Conservation (phyloP, 2,329 filamentous ascomycete genomes). For the Acrodontium crateriforme region DNA sequence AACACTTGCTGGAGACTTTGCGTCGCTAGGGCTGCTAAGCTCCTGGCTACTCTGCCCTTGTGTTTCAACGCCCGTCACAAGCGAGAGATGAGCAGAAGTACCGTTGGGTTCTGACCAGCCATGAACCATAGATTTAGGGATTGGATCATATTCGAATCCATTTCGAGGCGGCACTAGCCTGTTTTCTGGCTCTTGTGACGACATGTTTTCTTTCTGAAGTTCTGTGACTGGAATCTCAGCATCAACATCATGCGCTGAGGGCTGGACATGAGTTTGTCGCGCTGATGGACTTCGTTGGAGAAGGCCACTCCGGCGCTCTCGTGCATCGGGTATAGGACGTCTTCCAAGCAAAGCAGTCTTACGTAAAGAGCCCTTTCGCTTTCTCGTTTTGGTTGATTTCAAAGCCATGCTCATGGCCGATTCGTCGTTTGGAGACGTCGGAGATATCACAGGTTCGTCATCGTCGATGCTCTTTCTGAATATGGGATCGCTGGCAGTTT, state of each 20-base stretch:
- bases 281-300: constrained; percentile 21
- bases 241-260: constrained; percentile 11
- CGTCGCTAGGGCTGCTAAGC: constrained; percentile 17
- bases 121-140: too few relatives aligned
- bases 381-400: constrained; percentile 43
- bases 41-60: too few relatives aligned
- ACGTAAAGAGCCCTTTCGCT: constrained; percentile 69
- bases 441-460: constrained; percentile 12
- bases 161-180: too few relatives aligned
- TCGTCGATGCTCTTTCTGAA: constrained; percentile 18
- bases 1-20: constrained; percentile 31
- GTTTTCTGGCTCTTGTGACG: too few relatives aligned
- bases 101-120: constrained; percentile 22
- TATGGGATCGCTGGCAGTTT: not conserved
- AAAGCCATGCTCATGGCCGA: constrained; percentile 36
- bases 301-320: constrained; percentile 31
- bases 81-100: constrained; percentile 14
- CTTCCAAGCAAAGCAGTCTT: constrained; percentile 75
- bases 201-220: too few relatives aligned
- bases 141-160: too few relatives aligned
- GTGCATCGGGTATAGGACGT: constrained; percentile 40
- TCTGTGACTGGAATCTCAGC: too few relatives aligned
- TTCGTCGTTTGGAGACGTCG: constrained; percentile 25
- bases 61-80: constrained; percentile 19
- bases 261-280: constrained; percentile 10